These are phyloP conservation scores for Pseudocercospora eumusae DNA, from an alignment of 2,329 filamentous ascomycete species.

Conservation along the genomic window DNA sequence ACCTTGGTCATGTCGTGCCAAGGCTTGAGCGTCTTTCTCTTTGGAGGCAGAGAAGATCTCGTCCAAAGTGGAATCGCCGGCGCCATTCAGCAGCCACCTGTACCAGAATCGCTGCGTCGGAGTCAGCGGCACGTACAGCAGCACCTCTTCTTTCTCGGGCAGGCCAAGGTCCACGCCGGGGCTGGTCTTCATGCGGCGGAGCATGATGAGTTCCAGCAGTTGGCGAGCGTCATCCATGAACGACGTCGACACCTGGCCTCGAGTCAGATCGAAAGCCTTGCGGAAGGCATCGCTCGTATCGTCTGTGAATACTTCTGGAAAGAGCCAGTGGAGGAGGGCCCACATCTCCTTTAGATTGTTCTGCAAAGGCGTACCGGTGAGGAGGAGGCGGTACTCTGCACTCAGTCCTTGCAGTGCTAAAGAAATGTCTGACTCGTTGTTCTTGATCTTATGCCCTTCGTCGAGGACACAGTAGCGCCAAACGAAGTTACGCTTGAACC, in stretches of 20 bases:
- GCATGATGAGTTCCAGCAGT: slow-evolving; percentile 60
- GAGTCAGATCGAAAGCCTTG: slow-evolving; percentile 58
- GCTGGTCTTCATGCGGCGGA: slow-evolving; percentile 60
- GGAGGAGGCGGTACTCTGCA: slow-evolving; percentile 53
- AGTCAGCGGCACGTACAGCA: slow-evolving; percentile 60
- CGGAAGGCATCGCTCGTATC: slow-evolving; percentile 56
- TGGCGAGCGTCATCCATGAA: slow-evolving; percentile 57
- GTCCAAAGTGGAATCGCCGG: slow-evolving; percentile 54
- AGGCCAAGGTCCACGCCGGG: slow-evolving; percentile 57
- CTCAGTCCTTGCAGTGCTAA: slow-evolving; percentile 47
- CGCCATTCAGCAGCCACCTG: slow-evolving; percentile 56
- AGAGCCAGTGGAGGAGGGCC: slow-evolving; percentile 60
- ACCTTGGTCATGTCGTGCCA: slow-evolving; percentile 41
- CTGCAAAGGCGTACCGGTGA: slow-evolving; percentile 60
- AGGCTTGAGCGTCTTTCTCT: slow-evolving; percentile 46
- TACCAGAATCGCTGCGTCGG: slow-evolving; percentile 63
- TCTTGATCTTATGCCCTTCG: slow-evolving; percentile 57
- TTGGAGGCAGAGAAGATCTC: slow-evolving; percentile 55
- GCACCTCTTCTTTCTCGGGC: slow-evolving; percentile 59
- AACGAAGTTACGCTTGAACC: slow-evolving; percentile 54
- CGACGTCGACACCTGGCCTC: slow-evolving; percentile 55
- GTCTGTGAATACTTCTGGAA: slow-evolving; percentile 58
- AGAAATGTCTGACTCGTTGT: slow-evolving; percentile 49
- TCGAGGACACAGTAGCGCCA: slow-evolving; percentile 58
- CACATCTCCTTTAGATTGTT: slow-evolving; percentile 61